A percentile compares a stretch with the other conserved stretches of the same genome.
These are phyloP conservation scores for Ramaria sp. DNA, from an alignment of 768 basidiomycete species.

Conservation along the genomic window DNA sequence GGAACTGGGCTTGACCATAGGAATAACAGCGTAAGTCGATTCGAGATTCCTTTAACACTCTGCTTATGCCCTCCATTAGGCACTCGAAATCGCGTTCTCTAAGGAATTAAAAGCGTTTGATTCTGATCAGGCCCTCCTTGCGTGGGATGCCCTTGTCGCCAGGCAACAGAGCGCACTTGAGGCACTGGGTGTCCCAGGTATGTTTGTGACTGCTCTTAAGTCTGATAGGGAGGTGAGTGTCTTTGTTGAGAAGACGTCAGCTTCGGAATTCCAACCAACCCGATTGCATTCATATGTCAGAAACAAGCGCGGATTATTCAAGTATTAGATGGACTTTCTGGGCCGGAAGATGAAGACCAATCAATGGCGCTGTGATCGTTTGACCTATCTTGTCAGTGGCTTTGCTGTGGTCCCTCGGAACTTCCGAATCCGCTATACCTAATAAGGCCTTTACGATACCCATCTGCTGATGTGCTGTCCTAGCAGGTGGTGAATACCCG, in stretches of 20 bases:
- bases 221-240: constrained; percentile 46
- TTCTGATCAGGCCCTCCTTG: constrained; percentile 50
- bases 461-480: too few relatives aligned
- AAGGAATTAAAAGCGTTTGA: constrained; percentile 62
- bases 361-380: not conserved
- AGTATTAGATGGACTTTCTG: constrained; percentile 48
- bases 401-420: too few relatives aligned
- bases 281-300: constrained; percentile 24
- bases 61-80: constrained; percentile 29
- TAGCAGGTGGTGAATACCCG: not conserved
- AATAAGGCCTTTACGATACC: too few relatives aligned
- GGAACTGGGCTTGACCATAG: constrained; percentile 55
- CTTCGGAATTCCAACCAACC: not conserved
- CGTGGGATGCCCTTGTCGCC: constrained; percentile 67
- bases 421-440: too few relatives aligned
- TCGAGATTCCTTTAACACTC: not conserved
- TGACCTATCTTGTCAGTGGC: not conserved
- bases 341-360: constrained; percentile 10
- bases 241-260: not conserved
- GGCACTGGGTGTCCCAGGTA: constrained; percentile 52
- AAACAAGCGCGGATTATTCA: constrained; percentile 61
- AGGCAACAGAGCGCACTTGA: constrained; percentile 61
- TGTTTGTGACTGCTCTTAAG: constrained; percentile 45
- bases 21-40: constrained; percentile 45
- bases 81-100: constrained; percentile 50